Evolutionary conservation across 495 filamentous ascomycete genomes (phyloP), one percentile per base, ranked within the genome.

Genomic region (Barbatosphaeria neglecta): DNA sequence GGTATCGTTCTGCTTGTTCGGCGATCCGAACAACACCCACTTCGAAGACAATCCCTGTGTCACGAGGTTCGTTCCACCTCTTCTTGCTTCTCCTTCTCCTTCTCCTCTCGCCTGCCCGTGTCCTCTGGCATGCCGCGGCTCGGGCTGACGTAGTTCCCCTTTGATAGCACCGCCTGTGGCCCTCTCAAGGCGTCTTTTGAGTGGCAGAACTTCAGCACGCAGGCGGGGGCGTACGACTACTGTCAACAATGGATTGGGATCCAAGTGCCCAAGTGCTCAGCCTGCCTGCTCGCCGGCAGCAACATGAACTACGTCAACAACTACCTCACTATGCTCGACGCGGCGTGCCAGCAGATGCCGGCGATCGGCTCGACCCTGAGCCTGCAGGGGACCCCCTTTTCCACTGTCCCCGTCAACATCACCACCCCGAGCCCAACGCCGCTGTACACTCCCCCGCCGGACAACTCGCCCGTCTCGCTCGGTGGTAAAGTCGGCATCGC

Each of bases 401-500:
- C 69, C 24, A 46, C 43, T 8, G 46, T 49, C 22, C 58, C 63
- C 0, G 58, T 74, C 23, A 66, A 67, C 22, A 62, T 64, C 38
- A 69, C 64, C 16, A 60, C 53, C 7, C 69, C 73, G 3, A 50
- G 59, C 7, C 56, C 57, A 4, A 65, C 55, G 10, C 56, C 51
- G 18, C 49, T 51, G 4, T 50, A 47, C 17, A 23, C 59, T 15
- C 56, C 54, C 0, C 35, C 48, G 6, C 31, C 59, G 0, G 56
- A 61, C 44, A 58, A 61, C 15, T 65, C 68, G 10, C 65, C 71
- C 0, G 50, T 78, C 13, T 63, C 60, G 5, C 60, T 72, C 18
- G 74, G 71, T 11, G 69, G 69, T 1, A 69, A 74, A 35, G 68
- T 74, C 8, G 75, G 75, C 48, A 69, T 78, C 33, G 72, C 66